Conservation (phyloP, 768 basidiomycete genomes). For the Rossbeevera mucosa region DNA sequence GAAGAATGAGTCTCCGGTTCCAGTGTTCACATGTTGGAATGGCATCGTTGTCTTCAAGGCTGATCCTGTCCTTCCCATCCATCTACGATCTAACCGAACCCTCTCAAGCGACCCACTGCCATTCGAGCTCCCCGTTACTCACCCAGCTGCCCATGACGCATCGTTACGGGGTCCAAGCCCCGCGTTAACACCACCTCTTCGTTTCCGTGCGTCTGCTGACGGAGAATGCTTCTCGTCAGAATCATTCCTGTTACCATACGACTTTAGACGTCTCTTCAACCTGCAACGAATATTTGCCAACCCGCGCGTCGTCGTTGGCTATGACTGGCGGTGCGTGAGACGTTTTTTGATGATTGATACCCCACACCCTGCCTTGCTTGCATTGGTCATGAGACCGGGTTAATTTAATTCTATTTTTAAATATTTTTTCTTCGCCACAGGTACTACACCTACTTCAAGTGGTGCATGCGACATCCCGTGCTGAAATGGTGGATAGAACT, state of each 20-base stretch:
- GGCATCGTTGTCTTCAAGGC: constrained; percentile 39
- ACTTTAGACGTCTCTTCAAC: constrained; percentile 37
- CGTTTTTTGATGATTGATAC: background rate
- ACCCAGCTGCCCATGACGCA: constrained; percentile 10
- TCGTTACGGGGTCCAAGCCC: constrained; percentile 14
- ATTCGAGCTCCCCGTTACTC: constrained; percentile 7
- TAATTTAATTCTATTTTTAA: background rate
- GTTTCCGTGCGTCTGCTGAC: constrained; percentile 15
- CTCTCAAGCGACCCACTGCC: constrained; percentile 33
- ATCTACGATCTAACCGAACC: constrained; percentile 35
- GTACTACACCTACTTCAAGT: constrained; percentile 34
- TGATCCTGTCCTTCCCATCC: constrained; percentile 38
- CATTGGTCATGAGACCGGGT: background rate
- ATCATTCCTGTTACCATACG: constrained; percentile 40
- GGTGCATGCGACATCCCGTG: constrained; percentile 34
- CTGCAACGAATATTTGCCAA: constrained; percentile 36
- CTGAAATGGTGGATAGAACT: constrained; percentile 41
- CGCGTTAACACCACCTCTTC: constrained; percentile 15
- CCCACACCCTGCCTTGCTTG: background rate
- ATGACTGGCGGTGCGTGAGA: constrained; percentile 31
- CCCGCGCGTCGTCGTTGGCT: constrained; percentile 36
- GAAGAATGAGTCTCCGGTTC: constrained; percentile 36
- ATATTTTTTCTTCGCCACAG: constrained; percentile 11
- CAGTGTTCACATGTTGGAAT: constrained; percentile 46
- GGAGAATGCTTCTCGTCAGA: constrained; percentile 31